phyloP scores from a whole-genome alignment of 805 yeast genomes.

The Kodamaea laetipori region DNA sequence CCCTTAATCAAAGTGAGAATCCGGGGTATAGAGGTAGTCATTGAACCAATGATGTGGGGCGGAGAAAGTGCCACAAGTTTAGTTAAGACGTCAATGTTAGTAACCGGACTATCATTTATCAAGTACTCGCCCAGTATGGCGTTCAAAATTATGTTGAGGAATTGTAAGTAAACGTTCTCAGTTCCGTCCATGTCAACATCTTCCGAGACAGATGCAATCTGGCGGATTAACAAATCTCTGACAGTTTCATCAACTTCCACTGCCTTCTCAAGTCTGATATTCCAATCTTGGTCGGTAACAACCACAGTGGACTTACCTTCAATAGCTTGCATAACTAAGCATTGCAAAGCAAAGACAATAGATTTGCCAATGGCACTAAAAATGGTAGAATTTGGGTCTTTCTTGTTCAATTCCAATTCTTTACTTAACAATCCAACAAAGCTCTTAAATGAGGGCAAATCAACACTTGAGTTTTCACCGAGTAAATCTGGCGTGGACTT shows the following conservation, averaged over 20 bases:
- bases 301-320: constrained; percentile 54
- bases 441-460: constrained; percentile 58
- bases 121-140: constrained; percentile 27
- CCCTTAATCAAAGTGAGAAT: constrained; percentile 29
- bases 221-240: constrained; percentile 24
- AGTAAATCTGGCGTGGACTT: constrained; percentile 47
- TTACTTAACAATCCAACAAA: constrained; percentile 31
- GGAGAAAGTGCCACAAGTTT: constrained; percentile 36
- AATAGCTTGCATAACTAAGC: constrained; percentile 66
- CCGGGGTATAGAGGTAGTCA: constrained; percentile 20
- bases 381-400: constrained; percentile 28
- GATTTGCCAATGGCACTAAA: constrained; percentile 41
- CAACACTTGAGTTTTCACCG: constrained; percentile 39
- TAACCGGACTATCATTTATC: constrained; percentile 1
- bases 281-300: constrained; percentile 75
- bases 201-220: constrained; percentile 18
- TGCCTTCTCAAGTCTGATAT: constrained; percentile 65
- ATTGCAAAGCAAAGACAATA: constrained; percentile 55
- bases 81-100: constrained; percentile 32
- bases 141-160: constrained; percentile 39
- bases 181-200: constrained; percentile 22
- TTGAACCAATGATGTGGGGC: constrained; percentile 22
- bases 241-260: constrained; percentile 61
- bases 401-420: constrained; percentile 24
- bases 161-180: constrained; percentile 24